A percentile compares a stretch with the other conserved stretches of the same genome.
Evolutionary conservation across 345 rosid genomes (phyloP).

Genomic region (Rubroshorea leprosula): DNA sequence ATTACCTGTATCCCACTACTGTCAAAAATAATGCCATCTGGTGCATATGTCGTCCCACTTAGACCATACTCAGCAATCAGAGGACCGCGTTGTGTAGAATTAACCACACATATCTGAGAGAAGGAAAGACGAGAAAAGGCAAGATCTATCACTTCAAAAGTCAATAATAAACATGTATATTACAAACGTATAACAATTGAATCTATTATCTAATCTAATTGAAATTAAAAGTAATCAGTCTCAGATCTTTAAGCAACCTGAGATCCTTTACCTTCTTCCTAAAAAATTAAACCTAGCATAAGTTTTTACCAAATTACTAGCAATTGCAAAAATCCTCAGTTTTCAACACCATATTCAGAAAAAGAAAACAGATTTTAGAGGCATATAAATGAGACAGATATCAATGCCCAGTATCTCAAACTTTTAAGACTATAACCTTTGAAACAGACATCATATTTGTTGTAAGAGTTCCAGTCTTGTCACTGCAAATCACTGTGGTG

Average conservation of each 20-base stretch:
- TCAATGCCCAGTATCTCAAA: conserved; percentile 1
- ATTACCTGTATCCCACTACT: conserved; percentile 64
- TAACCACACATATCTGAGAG: conserved; percentile 78
- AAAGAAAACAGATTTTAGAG: conserved; percentile 2
- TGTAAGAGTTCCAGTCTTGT: conserved; percentile 97
- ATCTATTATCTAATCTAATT: too few relatives aligned
- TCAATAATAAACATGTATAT: neutral
- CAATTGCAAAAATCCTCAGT: conserved; percentile 5
- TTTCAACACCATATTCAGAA: conserved; percentile 8
- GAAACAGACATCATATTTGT: conserved; percentile 99
- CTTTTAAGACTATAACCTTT: conserved; percentile 54
- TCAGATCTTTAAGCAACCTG: too few relatives aligned
- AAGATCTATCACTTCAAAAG: neutral
- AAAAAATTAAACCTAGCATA: neutral
- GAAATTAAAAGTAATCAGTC: neutral
- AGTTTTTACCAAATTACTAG: neutral
- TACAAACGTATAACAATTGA: too few relatives aligned
- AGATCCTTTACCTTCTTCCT: too few relatives aligned
- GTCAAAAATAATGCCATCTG: conserved; percentile 82
- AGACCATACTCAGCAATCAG: conserved; percentile 64
- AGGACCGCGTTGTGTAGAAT: conserved; percentile 64
- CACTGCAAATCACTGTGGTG: conserved; percentile 98
- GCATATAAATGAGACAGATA: neutral
- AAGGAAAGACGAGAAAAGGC: conserved; percentile 5
- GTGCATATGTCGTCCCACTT: conserved; percentile 94